phyloP scores from a whole-genome alignment of 2,329 filamentous ascomycete species.

The Diaporthe citri region DNA sequence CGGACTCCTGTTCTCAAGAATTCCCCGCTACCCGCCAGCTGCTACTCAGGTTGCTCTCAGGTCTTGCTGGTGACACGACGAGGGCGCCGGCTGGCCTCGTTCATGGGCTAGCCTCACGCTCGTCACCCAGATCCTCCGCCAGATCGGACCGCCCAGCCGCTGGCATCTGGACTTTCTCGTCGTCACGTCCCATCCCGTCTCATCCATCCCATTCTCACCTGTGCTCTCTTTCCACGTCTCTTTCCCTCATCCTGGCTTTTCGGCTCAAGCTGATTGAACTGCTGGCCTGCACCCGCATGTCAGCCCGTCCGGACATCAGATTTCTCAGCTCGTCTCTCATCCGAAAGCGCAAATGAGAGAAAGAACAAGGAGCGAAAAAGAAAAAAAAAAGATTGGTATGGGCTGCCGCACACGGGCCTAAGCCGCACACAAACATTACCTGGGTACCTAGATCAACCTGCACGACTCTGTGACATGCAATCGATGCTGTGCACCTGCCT shows the following conservation, averaged over 20 bases:
- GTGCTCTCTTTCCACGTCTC: neutral
- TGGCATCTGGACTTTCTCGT: neutral
- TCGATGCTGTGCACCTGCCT: neutral
- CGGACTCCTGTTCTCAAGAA: slow-evolving; percentile 16
- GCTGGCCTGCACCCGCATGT: neutral
- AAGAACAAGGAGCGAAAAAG: neutral
- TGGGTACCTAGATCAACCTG: neutral
- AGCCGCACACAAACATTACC: neutral
- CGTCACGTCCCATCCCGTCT: neutral
- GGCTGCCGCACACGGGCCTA: neutral
- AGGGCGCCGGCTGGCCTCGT: neutral
- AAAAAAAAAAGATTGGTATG: neutral
- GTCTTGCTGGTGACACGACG: neutral
- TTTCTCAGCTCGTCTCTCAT: neutral
- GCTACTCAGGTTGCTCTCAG: neutral
- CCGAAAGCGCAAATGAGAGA: neutral
- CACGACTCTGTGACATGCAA: neutral
- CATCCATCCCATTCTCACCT: neutral
- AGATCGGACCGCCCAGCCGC: slow-evolving; percentile 20
- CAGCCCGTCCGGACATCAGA: neutral
- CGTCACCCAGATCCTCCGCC: slow-evolving; percentile 5
- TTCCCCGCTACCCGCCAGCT: neutral
- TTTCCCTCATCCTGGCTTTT: neutral
- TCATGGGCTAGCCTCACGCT: neutral
- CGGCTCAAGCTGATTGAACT: neutral